Conservation (phyloP, 768 basidiomycete species). For the Coprinopsis cinerea region DNA sequence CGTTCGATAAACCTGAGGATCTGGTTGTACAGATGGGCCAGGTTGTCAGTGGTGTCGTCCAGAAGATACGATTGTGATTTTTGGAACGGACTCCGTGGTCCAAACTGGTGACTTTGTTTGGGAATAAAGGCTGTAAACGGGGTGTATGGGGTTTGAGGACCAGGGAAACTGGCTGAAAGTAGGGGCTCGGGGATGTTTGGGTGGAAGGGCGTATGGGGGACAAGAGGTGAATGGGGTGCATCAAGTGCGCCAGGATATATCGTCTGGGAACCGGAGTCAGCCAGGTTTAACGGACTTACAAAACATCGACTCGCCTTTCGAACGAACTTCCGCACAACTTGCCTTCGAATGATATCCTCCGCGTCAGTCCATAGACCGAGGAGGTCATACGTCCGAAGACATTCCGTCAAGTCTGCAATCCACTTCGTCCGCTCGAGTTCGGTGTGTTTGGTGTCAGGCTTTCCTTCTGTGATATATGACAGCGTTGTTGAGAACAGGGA, state of each 20-base stretch:
- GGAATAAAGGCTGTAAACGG: conserved; percentile 49
- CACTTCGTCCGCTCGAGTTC: conserved; percentile 63
- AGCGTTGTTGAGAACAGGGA: conserved; percentile 69
- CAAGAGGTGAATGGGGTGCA: conserved; percentile 65
- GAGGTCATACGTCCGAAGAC: conserved; percentile 72
- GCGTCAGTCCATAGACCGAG: conserved; percentile 83
- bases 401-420: conserved; percentile 67
- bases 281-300: no score
- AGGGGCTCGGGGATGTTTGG: conserved; percentile 23
- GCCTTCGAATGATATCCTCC: conserved; percentile 74
- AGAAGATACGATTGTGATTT: conserved; percentile 44
- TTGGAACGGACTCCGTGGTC: conserved; percentile 26
- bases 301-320: conserved; percentile 64
- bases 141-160: conserved; percentile 44
- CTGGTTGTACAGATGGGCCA: conserved; percentile 76
- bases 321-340: conserved; percentile 70
- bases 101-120: conserved; percentile 47
- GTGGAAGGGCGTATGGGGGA: conserved; percentile 71
- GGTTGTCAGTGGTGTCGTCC: conserved; percentile 59
- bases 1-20: conserved; percentile 76
- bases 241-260: conserved; percentile 66
- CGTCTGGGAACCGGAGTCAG: no score
- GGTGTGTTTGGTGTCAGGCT: conserved; percentile 40
- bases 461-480: conserved; percentile 40
- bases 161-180: conserved; percentile 22